Evolutionary conservation across 768 basidiomycete genomes (phyloP).

Genomic region (Myochromella boudieri): DNA sequence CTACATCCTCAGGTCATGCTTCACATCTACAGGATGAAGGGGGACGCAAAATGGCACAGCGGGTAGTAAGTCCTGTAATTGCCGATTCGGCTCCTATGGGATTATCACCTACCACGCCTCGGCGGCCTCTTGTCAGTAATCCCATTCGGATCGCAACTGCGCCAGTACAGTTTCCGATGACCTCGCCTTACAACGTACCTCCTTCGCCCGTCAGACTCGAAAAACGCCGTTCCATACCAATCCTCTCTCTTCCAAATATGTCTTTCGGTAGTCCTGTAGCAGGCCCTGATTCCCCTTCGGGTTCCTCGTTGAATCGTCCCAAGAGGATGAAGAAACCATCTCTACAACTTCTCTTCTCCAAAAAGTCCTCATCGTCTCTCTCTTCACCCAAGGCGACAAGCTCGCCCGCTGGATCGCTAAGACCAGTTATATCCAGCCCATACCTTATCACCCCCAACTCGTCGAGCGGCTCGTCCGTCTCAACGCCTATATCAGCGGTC

Average conservation of each 20-base stretch:
- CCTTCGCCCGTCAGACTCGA: slow-evolving; percentile 18
- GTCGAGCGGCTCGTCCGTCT: slow-evolving; percentile 50
- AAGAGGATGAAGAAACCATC: slow-evolving; percentile 65
- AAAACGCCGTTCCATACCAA: slow-evolving; percentile 39
- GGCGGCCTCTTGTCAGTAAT: slow-evolving; percentile 27
- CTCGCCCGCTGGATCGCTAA: slow-evolving; percentile 21
- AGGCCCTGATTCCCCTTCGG: slow-evolving; percentile 28
- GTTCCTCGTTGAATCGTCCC: slow-evolving; percentile 30
- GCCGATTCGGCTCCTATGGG: slow-evolving; percentile 24
- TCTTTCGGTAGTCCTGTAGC: slow-evolving; percentile 23
- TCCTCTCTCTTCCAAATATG: slow-evolving; percentile 38
- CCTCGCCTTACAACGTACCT: slow-evolving; percentile 25
- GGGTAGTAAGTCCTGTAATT: slow-evolving; percentile 25
- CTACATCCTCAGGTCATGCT: slow-evolving; percentile 50
- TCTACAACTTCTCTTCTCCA: slow-evolving; percentile 65
- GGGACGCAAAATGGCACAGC: slow-evolving; percentile 20
- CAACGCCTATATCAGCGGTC: slow-evolving; percentile 52
- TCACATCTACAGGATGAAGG: slow-evolving; percentile 38
- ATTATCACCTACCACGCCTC: slow-evolving; percentile 22
- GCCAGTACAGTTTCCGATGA: slow-evolving; percentile 47
- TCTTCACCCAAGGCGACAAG: slow-evolving; percentile 21
- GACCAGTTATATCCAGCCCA: slow-evolving; percentile 28
- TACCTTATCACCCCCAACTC: slow-evolving; percentile 32
- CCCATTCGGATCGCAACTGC: slow-evolving; percentile 28
- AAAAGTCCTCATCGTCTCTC: slow-evolving; percentile 55